Base-by-base conservation (phyloP, 345 rosid species). In the Gossypium arboreum region DNA sequence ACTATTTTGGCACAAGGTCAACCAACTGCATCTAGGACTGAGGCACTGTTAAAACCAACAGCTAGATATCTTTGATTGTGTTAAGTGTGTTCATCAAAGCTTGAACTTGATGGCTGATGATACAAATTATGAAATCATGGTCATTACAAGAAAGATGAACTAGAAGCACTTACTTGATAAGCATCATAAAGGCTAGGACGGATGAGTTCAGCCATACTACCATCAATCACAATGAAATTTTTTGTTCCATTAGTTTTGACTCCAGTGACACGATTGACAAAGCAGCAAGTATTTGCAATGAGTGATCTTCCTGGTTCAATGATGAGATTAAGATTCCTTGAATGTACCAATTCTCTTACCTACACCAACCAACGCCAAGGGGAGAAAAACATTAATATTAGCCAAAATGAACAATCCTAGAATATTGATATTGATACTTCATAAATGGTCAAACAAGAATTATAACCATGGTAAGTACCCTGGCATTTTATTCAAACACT, bases 161-260 rank as follows among this genome's bases (percentile, higher is more conserved):
- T 50, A 27, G 22, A 27, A 62, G 12, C 17, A 76, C 83, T 83
- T 79, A 95, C 99, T 83, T 95, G 98, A 79, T 95, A 95, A 44
- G 99, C 98, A 79, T 80, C 98, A 74, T 95, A 95, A 34, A 95
- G 98, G 86, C 98, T 95, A 7, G 97, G 99, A 62, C 98, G 98
- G 80, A 96, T 96, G 41, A 93, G 97, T 77, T 96, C 98, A 62
- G 97, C 93, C 97, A 93, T 95, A 86, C 99, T 96, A 61, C 99
- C 98, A 84, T 95, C 98, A 50, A 93, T 89, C 66, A 95, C 96
- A 27, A 95, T 78, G 74, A 95, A 90, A 75, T 90, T 95, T 80
- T 91, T 95, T 27, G 99, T 88, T 71, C 99, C 97, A 72, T 95
- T 95, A 0, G 93, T 93, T 82, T 95, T 95, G 52, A 93, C 99